Conservation (phyloP, 1,284 basidiomycete genomes). For the Apiotrichum porosum region DNA sequence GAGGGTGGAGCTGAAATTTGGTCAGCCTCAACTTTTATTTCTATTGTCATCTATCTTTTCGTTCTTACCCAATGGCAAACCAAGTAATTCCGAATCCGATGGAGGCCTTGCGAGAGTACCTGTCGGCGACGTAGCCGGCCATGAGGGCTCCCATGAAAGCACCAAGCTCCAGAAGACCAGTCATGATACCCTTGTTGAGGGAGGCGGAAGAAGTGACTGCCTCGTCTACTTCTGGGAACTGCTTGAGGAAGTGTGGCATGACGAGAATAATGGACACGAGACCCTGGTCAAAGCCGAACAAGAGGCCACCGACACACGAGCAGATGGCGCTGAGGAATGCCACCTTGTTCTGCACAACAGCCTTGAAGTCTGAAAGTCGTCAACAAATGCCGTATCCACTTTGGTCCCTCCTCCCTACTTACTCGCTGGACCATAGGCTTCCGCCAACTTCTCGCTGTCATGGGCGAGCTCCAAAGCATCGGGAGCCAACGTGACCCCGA, state of each 20-base stretch:
- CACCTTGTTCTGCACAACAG: slow-evolving; percentile 15
- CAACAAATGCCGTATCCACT: too few relatives aligned
- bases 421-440: too few relatives aligned
- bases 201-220: slow-evolving; percentile 8
- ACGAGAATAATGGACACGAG: slow-evolving; percentile 32
- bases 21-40: too few relatives aligned
- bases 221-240: slow-evolving; percentile 31
- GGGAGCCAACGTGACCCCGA: too few relatives aligned
- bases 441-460: too few relatives aligned
- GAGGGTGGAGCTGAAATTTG: background rate
- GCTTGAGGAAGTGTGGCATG: slow-evolving; percentile 29
- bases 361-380: slow-evolving; percentile 20
- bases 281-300: slow-evolving; percentile 33
- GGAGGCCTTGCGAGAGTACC: slow-evolving; percentile 23
- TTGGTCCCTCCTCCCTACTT: too few relatives aligned
- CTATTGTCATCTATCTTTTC: too few relatives aligned
- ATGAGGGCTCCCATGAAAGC: slow-evolving; percentile 33
- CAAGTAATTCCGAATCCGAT: slow-evolving; percentile 24
- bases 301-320: slow-evolving; percentile 26
- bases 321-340: slow-evolving; percentile 15
- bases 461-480: too few relatives aligned
- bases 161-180: slow-evolving; percentile 36
- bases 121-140: slow-evolving; percentile 30
- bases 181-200: slow-evolving; percentile 33
- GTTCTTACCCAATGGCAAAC: slow-evolving; percentile 30